These are phyloP conservation scores for Platismatia glauca DNA, from an alignment of 495 filamentous ascomycete species.

Conservation along the genomic window DNA sequence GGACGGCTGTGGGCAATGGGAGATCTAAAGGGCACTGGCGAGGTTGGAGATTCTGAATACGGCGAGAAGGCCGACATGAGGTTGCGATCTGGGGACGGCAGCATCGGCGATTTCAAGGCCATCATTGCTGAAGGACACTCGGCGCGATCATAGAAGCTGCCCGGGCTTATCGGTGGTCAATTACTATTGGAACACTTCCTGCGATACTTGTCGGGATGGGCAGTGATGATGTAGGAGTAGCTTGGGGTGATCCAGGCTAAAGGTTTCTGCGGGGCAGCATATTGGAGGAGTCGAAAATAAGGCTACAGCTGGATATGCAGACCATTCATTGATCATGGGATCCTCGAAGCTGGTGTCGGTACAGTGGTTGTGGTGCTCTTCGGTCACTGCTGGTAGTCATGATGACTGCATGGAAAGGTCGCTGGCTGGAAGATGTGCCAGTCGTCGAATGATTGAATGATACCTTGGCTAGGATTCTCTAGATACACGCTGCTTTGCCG, in stretches of 20 bases:
- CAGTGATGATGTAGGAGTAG: neutral
- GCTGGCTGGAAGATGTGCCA: conserved; percentile 5
- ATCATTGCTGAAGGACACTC: conserved; percentile 13
- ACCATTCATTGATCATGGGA: conserved; percentile 1
- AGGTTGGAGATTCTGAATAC: conserved; percentile 26
- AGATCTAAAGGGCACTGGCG: conserved; percentile 23
- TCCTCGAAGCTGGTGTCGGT: neutral
- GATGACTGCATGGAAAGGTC: neutral
- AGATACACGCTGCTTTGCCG: conserved; percentile 12
- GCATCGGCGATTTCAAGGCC: conserved; percentile 25
- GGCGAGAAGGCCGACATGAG: conserved; percentile 27
- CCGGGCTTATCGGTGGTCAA: neutral
- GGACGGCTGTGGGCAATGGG: conserved; percentile 14
- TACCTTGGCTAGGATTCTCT: neutral
- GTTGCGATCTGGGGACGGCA: conserved; percentile 23
- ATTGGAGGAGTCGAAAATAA: conserved; percentile 1
- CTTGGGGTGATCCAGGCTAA: conserved; percentile 5
- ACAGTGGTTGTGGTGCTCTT: neutral
- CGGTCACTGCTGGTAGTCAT: neutral
- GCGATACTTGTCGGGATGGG: neutral
- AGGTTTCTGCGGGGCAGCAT: conserved; percentile 14
- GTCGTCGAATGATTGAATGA: conserved; percentile 5
- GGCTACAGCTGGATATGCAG: conserved; percentile 1
- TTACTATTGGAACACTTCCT: too few relatives aligned
- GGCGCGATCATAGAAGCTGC: neutral